These are phyloP conservation scores for Suhomyces maxii DNA, from an alignment of 1,139 yeast species.

Conservation along the genomic window DNA sequence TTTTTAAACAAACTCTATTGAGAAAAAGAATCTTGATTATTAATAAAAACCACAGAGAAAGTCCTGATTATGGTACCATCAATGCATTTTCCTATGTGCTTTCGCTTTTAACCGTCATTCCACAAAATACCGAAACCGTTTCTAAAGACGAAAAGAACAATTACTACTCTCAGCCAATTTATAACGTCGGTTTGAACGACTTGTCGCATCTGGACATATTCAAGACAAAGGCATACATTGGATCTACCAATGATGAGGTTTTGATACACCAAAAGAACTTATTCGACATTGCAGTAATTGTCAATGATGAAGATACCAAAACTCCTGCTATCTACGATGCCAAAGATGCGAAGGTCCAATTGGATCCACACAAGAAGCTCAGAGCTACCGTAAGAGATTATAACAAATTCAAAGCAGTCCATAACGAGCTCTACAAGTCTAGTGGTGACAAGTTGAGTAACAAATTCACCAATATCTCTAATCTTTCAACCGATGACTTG, in stretches of 20 bases:
- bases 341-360: constrained; percentile 9
- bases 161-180: constrained; percentile 50
- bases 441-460: constrained; percentile 1
- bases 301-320: constrained; percentile 24
- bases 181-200: constrained; percentile 67
- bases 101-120: constrained; percentile 39
- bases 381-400: constrained; percentile 41
- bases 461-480: constrained; percentile 14
- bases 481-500: constrained; percentile 21
- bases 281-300: constrained; percentile 49
- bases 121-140: constrained; percentile 27
- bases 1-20: constrained; percentile 69
- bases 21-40: constrained; percentile 63
- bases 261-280: constrained; percentile 54
- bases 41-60: constrained; percentile 22
- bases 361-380: constrained; percentile 15
- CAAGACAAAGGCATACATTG: constrained; percentile 47
- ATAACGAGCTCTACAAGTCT: constrained; percentile 25
- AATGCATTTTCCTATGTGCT: constrained; percentile 37
- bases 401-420: constrained; percentile 35
- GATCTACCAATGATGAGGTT: constrained; percentile 72
- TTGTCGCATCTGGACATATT: constrained; percentile 23
- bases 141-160: constrained; percentile 16
- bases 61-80: constrained; percentile 12
- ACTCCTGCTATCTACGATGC: constrained; percentile 9